Conservation (phyloP, 768 basidiomycete genomes). For the Mycena latifolia region DNA sequence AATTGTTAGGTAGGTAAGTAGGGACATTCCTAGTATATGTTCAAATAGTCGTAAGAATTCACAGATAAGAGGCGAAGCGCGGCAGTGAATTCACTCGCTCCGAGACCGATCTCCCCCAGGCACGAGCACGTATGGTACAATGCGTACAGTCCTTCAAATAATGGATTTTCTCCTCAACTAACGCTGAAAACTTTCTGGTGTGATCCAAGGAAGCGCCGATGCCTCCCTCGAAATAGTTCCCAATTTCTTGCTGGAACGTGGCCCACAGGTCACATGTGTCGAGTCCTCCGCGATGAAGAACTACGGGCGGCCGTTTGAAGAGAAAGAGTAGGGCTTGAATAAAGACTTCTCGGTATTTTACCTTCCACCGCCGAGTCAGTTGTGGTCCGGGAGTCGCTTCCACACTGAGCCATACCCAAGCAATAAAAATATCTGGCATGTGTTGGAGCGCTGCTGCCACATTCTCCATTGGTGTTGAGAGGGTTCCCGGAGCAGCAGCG, state of each 20-base stretch:
- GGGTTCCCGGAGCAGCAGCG: background rate
- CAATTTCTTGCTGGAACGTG: background rate
- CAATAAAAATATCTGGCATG: constrained; percentile 1
- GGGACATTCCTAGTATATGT: too few relatives aligned
- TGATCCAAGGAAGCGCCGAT: background rate
- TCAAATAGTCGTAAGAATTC: too few relatives aligned
- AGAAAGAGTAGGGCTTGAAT: background rate
- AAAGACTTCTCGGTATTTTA: constrained; percentile 11
- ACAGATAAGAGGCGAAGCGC: background rate
- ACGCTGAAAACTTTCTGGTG: background rate
- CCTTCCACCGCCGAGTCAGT: background rate
- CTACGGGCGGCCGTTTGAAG: background rate
- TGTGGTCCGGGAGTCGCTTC: too few relatives aligned
- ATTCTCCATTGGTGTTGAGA: background rate
- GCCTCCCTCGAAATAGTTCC: background rate
- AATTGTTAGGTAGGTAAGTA: too few relatives aligned
- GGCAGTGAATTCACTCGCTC: background rate
- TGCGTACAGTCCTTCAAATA: background rate
- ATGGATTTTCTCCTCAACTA: background rate
- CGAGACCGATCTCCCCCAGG: background rate
- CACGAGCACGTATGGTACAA: background rate
- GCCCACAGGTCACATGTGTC: background rate
- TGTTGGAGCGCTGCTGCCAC: background rate
- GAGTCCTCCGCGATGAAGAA: background rate
- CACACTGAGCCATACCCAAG: constrained; percentile 2